Evolutionary conservation across 2,329 filamentous ascomycete genomes (phyloP).

Genomic region (Epichloe bromicola): DNA sequence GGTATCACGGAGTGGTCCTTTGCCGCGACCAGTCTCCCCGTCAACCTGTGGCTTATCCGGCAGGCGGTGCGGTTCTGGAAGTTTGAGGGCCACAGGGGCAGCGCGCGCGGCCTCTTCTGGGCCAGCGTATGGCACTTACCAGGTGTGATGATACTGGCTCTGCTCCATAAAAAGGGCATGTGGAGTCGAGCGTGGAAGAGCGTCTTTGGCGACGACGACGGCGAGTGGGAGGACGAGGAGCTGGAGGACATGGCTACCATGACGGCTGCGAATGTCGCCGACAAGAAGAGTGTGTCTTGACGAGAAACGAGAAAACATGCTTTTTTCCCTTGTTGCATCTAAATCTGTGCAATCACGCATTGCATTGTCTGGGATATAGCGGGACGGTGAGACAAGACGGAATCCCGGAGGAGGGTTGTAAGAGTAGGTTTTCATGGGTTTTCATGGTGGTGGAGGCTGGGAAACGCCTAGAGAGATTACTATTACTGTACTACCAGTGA

Average conservation of each 20-base stretch:
- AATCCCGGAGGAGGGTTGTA: too few species aligned
- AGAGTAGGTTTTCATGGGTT: too few species aligned
- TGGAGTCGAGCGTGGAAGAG: conserved; percentile 72
- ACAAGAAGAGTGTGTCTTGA: conserved; percentile 5
- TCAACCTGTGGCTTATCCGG: conserved; percentile 75
- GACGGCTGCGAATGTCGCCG: conserved; percentile 16
- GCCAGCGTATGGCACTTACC: conserved; percentile 95
- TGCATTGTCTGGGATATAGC: too few species aligned
- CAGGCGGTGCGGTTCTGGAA: conserved; percentile 76
- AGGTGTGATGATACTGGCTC: conserved; percentile 74
- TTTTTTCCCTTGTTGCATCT: too few species aligned
- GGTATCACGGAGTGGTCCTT: conserved; percentile 82
- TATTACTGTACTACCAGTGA: too few species aligned
- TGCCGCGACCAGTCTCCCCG: conserved; percentile 62
- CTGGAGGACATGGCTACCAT: conserved; percentile 27
- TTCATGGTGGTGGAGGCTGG: too few species aligned
- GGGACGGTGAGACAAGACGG: too few species aligned
- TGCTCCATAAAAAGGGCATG: conserved; percentile 87
- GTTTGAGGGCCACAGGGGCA: conserved; percentile 63
- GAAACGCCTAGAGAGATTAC: too few species aligned
- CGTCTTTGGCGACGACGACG: conserved; percentile 46
- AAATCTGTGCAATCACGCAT: too few species aligned
- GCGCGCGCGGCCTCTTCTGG: conserved; percentile 82
- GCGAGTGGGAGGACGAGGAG: conserved; percentile 46
- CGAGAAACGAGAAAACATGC: not conserved